A percentile compares a stretch with the other conserved stretches of the same genome.
phyloP scores from a whole-genome alignment of 306 rosid species.

The barrel medic (Medicago truncatula) region DNA sequence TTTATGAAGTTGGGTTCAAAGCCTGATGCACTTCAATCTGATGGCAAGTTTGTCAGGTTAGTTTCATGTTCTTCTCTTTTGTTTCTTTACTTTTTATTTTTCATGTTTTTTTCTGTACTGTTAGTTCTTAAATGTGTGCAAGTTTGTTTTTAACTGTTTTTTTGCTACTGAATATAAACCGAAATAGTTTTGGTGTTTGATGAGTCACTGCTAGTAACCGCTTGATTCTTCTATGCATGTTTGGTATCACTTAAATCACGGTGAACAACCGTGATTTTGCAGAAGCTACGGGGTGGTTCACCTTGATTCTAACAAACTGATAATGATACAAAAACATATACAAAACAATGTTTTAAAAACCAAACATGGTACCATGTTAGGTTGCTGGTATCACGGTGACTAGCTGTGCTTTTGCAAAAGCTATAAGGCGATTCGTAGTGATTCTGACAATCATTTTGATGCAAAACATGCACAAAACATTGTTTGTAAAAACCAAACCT shows the following conservation, averaged over 20 bases:
- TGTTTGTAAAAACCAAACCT: too few relatives aligned
- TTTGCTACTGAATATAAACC: constrained; percentile 6
- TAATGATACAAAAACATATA: too few relatives aligned
- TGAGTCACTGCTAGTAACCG: constrained; percentile 6
- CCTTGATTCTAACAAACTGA: too few relatives aligned
- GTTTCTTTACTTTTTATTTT: too few relatives aligned
- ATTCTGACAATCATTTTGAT: too few relatives aligned
- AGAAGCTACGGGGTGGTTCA: too few relatives aligned
- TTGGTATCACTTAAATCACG: too few relatives aligned
- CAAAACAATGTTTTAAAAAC: not conserved
- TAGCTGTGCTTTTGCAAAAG: too few relatives aligned
- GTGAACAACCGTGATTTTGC: too few relatives aligned
- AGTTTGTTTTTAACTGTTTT: not conserved
- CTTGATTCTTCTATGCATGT: not conserved
- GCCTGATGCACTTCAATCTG: constrained; percentile 86
- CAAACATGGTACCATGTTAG: not conserved
- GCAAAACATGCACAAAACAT: too few relatives aligned
- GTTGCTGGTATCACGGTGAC: too few relatives aligned
- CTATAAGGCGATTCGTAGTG: too few relatives aligned
- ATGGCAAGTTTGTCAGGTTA: constrained; percentile 75
- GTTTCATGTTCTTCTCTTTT: constrained; percentile 39
- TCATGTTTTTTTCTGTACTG: not conserved
- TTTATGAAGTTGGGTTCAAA: constrained; percentile 97
- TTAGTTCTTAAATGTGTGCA: not conserved
- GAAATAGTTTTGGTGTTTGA: constrained; percentile 8